These are phyloP conservation scores for Oidiodendron maius DNA, from an alignment of 495 filamentous ascomycete genomes.

Conservation along the genomic window DNA sequence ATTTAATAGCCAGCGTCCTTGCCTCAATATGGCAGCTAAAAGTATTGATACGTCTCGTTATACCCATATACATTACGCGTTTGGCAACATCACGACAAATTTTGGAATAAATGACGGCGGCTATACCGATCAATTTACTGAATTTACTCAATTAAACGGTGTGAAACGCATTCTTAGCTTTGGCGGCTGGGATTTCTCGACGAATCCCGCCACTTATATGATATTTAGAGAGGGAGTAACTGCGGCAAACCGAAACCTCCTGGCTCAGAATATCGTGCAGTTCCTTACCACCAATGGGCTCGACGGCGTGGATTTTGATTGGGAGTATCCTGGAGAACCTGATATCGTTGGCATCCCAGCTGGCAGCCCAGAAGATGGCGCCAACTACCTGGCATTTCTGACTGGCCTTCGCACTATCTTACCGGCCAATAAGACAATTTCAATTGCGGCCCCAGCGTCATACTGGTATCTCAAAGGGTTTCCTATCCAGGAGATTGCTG, in stretches of 20 bases:
- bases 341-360: constrained; percentile 35
- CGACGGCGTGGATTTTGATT: constrained; percentile 24
- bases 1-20: constrained; percentile 21
- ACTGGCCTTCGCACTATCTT: neutral
- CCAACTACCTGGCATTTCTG: constrained; percentile 23
- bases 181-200: constrained; percentile 43
- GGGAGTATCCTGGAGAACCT: constrained; percentile 24
- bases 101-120: constrained; percentile 24
- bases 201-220: constrained; percentile 25
- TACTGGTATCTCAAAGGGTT: constrained; percentile 32
- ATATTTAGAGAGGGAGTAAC: constrained; percentile 34
- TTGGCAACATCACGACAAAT: constrained; percentile 29
- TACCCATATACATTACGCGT: constrained; percentile 40
- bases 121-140: constrained; percentile 10
- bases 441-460: constrained; percentile 21
- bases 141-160: constrained; percentile 19
- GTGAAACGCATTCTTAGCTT: constrained; percentile 37
- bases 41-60: constrained; percentile 21
- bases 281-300: constrained; percentile 22
- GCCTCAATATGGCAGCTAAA: constrained; percentile 17
- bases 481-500: constrained; percentile 21
- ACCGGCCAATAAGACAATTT: neutral
- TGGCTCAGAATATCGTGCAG: constrained; percentile 26
- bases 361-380: constrained; percentile 20
- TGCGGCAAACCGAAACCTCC: constrained; percentile 27